Evolutionary conservation across 306 rosid species (phyloP).

Genomic region (Cicer judaicum): DNA sequence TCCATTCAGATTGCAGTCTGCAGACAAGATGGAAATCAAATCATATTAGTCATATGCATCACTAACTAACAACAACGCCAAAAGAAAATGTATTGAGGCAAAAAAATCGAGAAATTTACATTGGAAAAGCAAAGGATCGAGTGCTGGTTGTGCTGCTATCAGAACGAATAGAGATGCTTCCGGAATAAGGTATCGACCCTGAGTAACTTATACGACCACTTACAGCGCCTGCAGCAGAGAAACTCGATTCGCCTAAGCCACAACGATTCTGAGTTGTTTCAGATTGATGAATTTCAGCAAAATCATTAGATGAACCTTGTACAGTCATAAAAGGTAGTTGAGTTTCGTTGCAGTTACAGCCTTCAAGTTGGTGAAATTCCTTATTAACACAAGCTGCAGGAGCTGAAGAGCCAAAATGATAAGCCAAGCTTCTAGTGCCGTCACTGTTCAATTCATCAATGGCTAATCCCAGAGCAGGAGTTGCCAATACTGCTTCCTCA

Average conservation of each 20-base stretch:
- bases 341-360: constrained; percentile 38
- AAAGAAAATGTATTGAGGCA: neutral
- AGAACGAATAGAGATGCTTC: constrained; percentile 86
- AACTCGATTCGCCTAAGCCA: constrained; percentile 58
- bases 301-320: neutral
- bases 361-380: constrained; percentile 44
- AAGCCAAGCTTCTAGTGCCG: constrained; percentile 45
- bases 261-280: constrained; percentile 46
- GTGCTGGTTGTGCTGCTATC: constrained; percentile 98
- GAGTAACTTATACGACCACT: constrained; percentile 61
- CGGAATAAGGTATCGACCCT: constrained; percentile 73
- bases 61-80: neutral
- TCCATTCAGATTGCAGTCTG: constrained; percentile 88
- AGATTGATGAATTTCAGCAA: constrained; percentile 9
- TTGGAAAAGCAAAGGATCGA: constrained; percentile 91
- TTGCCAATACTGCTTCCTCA: constrained; percentile 42
- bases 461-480: constrained; percentile 15
- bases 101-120: constrained; percentile 52
- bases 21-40: constrained; percentile 37
- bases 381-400: constrained; percentile 42
- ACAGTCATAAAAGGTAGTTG: constrained; percentile 26
- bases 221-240: constrained; percentile 58
- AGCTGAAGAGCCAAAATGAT: constrained; percentile 47
- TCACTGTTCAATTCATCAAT: constrained; percentile 47
- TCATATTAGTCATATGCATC: constrained; percentile 3